These are phyloP conservation scores for Russula sp. DNA, from an alignment of 768 basidiomycete genomes.

Conservation along the genomic window DNA sequence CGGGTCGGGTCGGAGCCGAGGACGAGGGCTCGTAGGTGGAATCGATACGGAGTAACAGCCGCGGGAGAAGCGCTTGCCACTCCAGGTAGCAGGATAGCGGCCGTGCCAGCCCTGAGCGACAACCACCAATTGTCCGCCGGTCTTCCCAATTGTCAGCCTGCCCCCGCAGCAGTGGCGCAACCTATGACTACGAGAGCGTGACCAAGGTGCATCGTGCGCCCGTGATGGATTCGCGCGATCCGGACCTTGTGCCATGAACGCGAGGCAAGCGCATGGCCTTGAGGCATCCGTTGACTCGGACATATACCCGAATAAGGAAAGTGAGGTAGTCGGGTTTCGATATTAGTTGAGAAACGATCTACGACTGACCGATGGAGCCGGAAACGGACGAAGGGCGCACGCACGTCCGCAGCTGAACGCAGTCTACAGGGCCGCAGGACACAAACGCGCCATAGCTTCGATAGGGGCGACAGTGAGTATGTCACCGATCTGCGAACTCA, in stretches of 20 bases:
- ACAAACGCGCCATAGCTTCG: not conserved
- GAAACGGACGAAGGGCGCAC: not conserved
- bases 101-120: not conserved
- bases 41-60: not conserved
- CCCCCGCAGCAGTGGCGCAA: not conserved
- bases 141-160: not conserved
- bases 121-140: not conserved
- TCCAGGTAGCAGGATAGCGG: conserved; percentile 2
- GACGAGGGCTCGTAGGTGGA: not conserved
- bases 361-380: not conserved
- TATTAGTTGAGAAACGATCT: not conserved
- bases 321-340: not conserved
- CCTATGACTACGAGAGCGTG: not conserved
- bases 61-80: not conserved
- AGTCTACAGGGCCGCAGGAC: not conserved
- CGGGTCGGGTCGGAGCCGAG: not conserved
- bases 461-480: not conserved
- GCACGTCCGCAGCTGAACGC: not conserved
- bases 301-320: not conserved
- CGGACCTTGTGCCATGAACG: not conserved
- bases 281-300: too few species aligned
- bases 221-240: conserved; percentile 4
- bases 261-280: conserved; percentile 1
- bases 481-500: not conserved
- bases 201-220: not conserved